Evolutionary conservation across 1,284 basidiomycete genomes (phyloP).

Genomic region (Leccinum insolens): DNA sequence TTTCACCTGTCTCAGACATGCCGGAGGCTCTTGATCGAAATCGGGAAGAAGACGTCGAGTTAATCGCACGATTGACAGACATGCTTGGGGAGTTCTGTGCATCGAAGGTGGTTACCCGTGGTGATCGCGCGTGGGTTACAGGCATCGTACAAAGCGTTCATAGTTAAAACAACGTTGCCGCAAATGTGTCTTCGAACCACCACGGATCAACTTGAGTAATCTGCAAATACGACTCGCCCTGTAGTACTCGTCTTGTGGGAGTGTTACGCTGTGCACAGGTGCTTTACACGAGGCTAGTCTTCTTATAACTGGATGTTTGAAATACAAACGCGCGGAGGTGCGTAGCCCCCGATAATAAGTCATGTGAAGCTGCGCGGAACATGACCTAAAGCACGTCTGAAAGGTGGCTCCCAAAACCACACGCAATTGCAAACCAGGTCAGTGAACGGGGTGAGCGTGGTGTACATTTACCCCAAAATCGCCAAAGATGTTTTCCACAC

Average conservation of each 20-base stretch:
- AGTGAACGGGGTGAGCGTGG: neutral
- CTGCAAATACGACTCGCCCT: neutral
- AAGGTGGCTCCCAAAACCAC: neutral
- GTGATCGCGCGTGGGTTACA: slow-evolving; percentile 62
- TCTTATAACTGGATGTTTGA: neutral
- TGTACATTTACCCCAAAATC: neutral
- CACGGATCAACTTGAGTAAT: neutral
- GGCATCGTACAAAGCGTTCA: slow-evolving; percentile 49
- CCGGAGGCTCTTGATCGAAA: slow-evolving; percentile 55
- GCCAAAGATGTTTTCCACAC: neutral
- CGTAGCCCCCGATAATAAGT: neutral
- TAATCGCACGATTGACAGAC: slow-evolving; percentile 51
- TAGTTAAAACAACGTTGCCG: slow-evolving; percentile 12
- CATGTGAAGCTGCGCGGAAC: neutral
- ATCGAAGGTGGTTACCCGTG: slow-evolving; percentile 44
- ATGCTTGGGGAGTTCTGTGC: slow-evolving; percentile 66
- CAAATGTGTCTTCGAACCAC: neutral
- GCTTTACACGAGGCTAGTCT: neutral
- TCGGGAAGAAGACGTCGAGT: slow-evolving; percentile 48
- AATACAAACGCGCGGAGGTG: neutral
- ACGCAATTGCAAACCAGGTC: neutral
- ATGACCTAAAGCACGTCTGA: neutral
- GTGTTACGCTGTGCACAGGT: neutral
- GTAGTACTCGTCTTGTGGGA: neutral
- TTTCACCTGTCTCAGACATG: slow-evolving; percentile 58